phyloP scores from a whole-genome alignment of 805 yeast species.

The Kodamaea hsintzibuensis region DNA sequence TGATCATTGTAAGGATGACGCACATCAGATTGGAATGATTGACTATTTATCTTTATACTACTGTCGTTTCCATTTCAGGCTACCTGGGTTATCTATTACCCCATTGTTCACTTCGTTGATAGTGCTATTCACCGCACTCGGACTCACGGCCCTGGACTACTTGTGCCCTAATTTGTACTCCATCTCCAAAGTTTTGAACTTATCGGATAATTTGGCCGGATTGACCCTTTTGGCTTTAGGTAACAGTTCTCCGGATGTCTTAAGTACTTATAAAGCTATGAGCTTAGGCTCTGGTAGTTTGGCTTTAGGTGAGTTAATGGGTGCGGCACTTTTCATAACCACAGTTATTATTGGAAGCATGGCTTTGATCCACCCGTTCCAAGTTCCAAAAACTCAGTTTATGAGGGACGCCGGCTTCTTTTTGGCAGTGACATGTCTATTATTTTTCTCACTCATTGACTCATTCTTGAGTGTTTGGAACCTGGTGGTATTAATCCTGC shows the following conservation, averaged over 20 bases:
- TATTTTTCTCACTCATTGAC: slow-evolving; percentile 54
- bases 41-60: slow-evolving; percentile 40
- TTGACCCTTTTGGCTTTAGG: slow-evolving; percentile 87
- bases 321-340: slow-evolving; percentile 82
- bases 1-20: slow-evolving; percentile 30
- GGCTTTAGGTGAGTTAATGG: slow-evolving; percentile 89
- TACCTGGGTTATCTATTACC: slow-evolving; percentile 14
- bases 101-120: slow-evolving; percentile 27
- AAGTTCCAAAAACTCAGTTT: slow-evolving; percentile 54
- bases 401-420: slow-evolving; percentile 64
- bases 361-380: slow-evolving; percentile 64
- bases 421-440: slow-evolving; percentile 46
- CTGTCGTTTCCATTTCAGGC: slow-evolving; percentile 19
- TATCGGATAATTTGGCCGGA: slow-evolving; percentile 81
- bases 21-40: slow-evolving; percentile 32
- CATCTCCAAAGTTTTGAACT: slow-evolving; percentile 58
- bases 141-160: slow-evolving; percentile 78
- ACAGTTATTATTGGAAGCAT: slow-evolving; percentile 80
- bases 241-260: slow-evolving; percentile 88
- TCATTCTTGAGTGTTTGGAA: slow-evolving; percentile 56
- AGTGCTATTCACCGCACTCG: slow-evolving; percentile 61
- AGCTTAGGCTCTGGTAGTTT: slow-evolving; percentile 65
- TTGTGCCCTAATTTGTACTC: slow-evolving; percentile 76
- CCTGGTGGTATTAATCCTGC: slow-evolving; percentile 54
- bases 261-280: slow-evolving; percentile 83